Evolutionary conservation across 176 grass and related monocot species (phyloP).

Genomic region (Rhipidocladum racemiflorum): DNA sequence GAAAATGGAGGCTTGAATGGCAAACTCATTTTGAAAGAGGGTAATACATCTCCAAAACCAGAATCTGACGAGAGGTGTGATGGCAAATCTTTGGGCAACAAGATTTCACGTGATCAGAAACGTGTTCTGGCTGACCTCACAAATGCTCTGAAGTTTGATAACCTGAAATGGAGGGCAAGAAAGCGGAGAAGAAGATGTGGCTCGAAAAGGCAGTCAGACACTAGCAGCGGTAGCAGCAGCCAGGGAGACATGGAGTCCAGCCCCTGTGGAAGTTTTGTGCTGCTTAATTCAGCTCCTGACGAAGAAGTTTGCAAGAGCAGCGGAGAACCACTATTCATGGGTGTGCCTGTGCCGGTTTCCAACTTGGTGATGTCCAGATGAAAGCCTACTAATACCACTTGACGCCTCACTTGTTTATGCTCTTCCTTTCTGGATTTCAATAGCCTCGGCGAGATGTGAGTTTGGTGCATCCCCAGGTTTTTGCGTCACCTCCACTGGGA

Average conservation of each 20-base stretch:
- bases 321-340: conserved; percentile 48
- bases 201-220: conserved; percentile 48
- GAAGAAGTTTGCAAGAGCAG: conserved; percentile 70
- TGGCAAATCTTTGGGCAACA: conserved; percentile 23
- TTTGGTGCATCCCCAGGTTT: conserved; percentile 70
- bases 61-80: conserved; percentile 26
- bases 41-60: background rate
- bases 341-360: conserved; percentile 31
- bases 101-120: conserved; percentile 30
- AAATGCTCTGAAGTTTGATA: conserved; percentile 53
- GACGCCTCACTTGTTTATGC: conserved; percentile 13
- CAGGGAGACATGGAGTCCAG: conserved; percentile 40
- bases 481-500: background rate
- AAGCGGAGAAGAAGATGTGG: conserved; percentile 62
- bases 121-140: conserved; percentile 47
- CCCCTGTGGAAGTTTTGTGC: conserved; percentile 39
- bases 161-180: conserved; percentile 69
- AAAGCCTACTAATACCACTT: background rate
- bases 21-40: background rate
- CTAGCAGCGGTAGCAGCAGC: conserved; percentile 56
- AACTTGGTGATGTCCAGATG: conserved; percentile 84
- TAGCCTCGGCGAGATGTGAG: conserved; percentile 50
- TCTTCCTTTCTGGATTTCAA: conserved; percentile 6
- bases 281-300: conserved; percentile 48
- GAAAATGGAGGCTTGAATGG: background rate